Conservation (phyloP, 495 filamentous ascomycete species). For the Trypethelium eluteriae region DNA sequence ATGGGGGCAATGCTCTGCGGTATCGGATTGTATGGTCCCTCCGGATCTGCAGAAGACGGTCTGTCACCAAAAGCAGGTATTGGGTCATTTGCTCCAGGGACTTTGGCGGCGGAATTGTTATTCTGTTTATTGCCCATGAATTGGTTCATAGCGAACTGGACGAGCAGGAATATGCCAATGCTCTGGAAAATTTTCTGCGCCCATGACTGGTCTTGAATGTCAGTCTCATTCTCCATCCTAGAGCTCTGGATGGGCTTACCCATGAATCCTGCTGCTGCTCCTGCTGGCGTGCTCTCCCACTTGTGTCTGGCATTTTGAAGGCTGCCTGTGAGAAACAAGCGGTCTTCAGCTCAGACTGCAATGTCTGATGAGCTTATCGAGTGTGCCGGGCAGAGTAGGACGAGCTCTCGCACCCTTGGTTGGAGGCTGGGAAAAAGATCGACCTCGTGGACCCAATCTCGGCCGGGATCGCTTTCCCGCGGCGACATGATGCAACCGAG, state of each 20-base stretch:
- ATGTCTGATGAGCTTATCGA: not conserved
- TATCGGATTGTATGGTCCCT: conserved; percentile 59
- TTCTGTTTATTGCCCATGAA: conserved; percentile 45
- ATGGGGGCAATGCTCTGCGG: conserved; percentile 77
- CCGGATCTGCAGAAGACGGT: conserved; percentile 49
- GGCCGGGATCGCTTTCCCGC: not conserved
- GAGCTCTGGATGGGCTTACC: not conserved
- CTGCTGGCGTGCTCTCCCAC: not conserved
- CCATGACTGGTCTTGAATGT: conserved; percentile 40
- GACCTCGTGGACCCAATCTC: not conserved
- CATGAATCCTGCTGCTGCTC: conserved; percentile 8
- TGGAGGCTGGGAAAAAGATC: not conserved
- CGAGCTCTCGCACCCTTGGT: too few relatives aligned
- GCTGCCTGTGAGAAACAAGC: not conserved
- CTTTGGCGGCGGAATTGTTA: conserved; percentile 40
- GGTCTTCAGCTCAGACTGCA: not conserved
- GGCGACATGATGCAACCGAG: conserved; percentile 6
- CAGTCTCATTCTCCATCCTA: not conserved
- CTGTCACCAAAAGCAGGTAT: conserved; percentile 62
- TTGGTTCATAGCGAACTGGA: conserved; percentile 56
- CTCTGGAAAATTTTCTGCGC: conserved; percentile 49
- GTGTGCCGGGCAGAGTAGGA: too few relatives aligned
- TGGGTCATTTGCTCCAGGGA: conserved; percentile 40
- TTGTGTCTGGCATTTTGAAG: conserved; percentile 4
- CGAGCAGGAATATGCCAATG: conserved; percentile 60